phyloP scores from a whole-genome alignment of 768 basidiomycete species.

The Calocybe cyanea region DNA sequence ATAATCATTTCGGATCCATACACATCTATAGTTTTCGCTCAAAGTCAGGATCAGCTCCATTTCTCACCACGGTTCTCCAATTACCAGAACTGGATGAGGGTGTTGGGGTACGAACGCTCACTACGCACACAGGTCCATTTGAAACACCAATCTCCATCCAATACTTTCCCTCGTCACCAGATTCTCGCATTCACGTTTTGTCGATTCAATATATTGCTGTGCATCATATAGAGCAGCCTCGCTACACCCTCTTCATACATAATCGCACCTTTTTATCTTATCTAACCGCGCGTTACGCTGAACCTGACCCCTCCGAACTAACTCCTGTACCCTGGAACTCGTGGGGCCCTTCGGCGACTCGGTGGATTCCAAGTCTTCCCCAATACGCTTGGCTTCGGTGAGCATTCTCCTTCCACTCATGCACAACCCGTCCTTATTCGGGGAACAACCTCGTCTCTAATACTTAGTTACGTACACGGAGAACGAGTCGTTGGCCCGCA shows the following conservation, averaged over 20 bases:
- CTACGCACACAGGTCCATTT: constrained; percentile 31
- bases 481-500: constrained; percentile 14
- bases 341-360: constrained; percentile 2
- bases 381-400: constrained; percentile 15
- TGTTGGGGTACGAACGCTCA: constrained; percentile 11
- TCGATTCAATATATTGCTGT: constrained; percentile 4
- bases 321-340: background rate
- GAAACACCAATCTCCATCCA: constrained; percentile 18
- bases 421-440: too few relatives aligned
- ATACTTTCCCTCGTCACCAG: constrained; percentile 19
- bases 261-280: constrained; percentile 8
- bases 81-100: constrained; percentile 13
- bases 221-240: background rate
- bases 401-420: background rate
- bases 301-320: too few relatives aligned
- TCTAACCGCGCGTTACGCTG: too few relatives aligned
- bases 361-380: background rate
- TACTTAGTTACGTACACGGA: constrained; percentile 20
- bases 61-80: constrained; percentile 10
- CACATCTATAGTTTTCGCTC: constrained; percentile 38
- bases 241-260: background rate
- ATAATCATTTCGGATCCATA: constrained; percentile 29
- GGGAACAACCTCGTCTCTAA: too few relatives aligned
- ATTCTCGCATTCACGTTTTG: constrained; percentile 11
- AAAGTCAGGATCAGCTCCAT: background rate